Evolutionary conservation across 1,284 basidiomycete genomes (phyloP).

Genomic region (Dichomitus squalens): DNA sequence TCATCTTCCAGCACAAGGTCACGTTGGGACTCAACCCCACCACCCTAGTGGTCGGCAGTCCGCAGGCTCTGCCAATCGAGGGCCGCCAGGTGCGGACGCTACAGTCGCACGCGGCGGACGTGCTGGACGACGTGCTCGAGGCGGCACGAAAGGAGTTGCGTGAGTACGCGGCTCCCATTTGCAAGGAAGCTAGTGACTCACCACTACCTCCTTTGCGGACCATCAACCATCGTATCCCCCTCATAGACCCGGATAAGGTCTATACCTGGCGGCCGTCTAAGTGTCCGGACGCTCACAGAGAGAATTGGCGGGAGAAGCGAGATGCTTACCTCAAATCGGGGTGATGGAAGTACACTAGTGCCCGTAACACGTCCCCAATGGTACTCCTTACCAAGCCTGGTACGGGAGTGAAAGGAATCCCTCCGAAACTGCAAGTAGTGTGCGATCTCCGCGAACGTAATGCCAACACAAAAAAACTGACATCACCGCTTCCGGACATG

Average conservation of each 20-base stretch:
- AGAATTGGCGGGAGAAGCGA: constrained; percentile 30
- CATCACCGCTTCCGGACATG: constrained; percentile 33
- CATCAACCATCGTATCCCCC: constrained; percentile 41
- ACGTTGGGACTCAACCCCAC: constrained; percentile 26
- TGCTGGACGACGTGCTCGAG: constrained; percentile 21
- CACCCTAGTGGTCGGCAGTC: constrained; percentile 20
- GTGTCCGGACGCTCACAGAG: constrained; percentile 33
- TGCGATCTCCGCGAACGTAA: constrained; percentile 36
- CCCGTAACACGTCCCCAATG: constrained; percentile 37
- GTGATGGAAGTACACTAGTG: constrained; percentile 31
- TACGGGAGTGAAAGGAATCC: constrained; percentile 18
- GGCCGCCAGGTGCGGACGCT: constrained; percentile 17
- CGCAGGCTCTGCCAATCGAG: constrained; percentile 14
- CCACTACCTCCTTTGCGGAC: constrained; percentile 34
- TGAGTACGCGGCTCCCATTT: constrained; percentile 30
- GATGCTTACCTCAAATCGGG: constrained; percentile 33
- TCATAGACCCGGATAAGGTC: constrained; percentile 35
- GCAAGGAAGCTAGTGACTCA: constrained; percentile 31
- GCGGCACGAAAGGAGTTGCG: constrained; percentile 12
- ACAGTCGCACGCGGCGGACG: constrained; percentile 17
- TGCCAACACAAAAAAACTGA: constrained; percentile 38
- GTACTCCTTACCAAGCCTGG: constrained; percentile 33
- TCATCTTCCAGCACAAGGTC: constrained; percentile 28
- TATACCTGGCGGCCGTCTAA: constrained; percentile 34
- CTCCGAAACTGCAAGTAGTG: constrained; percentile 33